Conservation (phyloP, 2,329 filamentous ascomycete species). For the Ascochyta fabae region DNA sequence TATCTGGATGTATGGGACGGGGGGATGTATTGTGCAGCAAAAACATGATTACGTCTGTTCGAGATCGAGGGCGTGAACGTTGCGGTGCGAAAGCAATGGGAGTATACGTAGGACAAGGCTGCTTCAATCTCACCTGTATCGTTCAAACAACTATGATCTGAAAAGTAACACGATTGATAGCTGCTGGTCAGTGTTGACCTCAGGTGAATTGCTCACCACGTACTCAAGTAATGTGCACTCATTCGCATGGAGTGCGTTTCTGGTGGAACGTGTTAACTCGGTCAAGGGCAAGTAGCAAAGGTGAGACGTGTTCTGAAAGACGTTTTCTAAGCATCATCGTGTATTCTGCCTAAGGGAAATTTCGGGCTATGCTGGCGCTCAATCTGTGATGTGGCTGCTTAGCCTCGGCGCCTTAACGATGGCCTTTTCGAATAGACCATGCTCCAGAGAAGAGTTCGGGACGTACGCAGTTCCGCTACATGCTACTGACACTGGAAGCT, state of each 20-base stretch:
- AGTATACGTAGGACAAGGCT: background rate
- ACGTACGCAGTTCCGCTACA: background rate
- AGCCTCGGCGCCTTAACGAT: background rate
- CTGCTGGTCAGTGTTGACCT: background rate
- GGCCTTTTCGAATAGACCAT: background rate
- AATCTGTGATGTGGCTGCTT: background rate
- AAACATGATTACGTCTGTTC: background rate
- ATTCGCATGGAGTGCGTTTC: too few species aligned
- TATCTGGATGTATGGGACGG: conserved; percentile 25
- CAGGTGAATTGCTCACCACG: too few species aligned
- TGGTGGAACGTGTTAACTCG: too few species aligned
- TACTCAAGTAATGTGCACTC: too few species aligned
- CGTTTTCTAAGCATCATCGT: too few species aligned
- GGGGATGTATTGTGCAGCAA: background rate
- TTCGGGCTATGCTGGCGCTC: background rate
- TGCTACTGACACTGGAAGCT: background rate
- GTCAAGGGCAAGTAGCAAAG: too few species aligned
- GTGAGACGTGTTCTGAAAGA: too few species aligned
- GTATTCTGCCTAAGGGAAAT: too few species aligned
- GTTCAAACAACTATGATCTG: background rate
- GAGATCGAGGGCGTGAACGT: background rate
- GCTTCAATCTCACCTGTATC: background rate
- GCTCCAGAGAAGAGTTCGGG: background rate
- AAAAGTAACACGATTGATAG: background rate
- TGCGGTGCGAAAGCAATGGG: background rate